phyloP scores from a whole-genome alignment of 495 filamentous ascomycete genomes.

The Geoglossum glabrum region DNA sequence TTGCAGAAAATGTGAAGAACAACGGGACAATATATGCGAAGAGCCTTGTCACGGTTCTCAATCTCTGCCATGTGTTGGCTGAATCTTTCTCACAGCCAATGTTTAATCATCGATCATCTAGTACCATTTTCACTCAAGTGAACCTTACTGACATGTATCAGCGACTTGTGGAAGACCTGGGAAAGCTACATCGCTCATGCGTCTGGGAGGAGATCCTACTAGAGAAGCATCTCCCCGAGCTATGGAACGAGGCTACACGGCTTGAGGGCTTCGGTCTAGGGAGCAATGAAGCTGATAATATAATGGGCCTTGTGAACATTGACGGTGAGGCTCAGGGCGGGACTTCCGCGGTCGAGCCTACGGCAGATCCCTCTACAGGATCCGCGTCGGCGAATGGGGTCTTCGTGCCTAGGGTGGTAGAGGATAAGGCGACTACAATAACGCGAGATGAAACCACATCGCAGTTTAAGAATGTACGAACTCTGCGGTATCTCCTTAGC shows the following conservation, averaged over 20 bases:
- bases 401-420: conserved; percentile 15
- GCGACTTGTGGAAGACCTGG: conserved; percentile 45
- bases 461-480: conserved; percentile 59
- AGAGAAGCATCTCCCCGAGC: conserved; percentile 40
- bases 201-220: conserved; percentile 68
- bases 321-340: not conserved
- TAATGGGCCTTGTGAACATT: not conserved
- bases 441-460: conserved; percentile 27
- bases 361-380: not conserved
- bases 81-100: conserved; percentile 46
- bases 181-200: conserved; percentile 53
- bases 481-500: conserved; percentile 53
- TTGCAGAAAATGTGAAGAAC: conserved; percentile 19
- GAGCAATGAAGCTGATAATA: conserved; percentile 23
- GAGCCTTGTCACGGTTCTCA: conserved; percentile 53
- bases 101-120: conserved; percentile 37
- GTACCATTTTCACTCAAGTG: conserved; percentile 44
- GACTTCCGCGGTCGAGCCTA: not conserved
- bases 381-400: conserved; percentile 4
- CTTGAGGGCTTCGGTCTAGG: conserved; percentile 26
- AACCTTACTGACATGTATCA: conserved; percentile 67
- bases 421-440: conserved; percentile 19
- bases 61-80: conserved; percentile 48
- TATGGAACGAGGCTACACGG: conserved; percentile 44
- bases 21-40: conserved; percentile 59